These are phyloP conservation scores for Exophiala sp. DNA, from an alignment of 2,329 filamentous ascomycete genomes.

Conservation along the genomic window DNA sequence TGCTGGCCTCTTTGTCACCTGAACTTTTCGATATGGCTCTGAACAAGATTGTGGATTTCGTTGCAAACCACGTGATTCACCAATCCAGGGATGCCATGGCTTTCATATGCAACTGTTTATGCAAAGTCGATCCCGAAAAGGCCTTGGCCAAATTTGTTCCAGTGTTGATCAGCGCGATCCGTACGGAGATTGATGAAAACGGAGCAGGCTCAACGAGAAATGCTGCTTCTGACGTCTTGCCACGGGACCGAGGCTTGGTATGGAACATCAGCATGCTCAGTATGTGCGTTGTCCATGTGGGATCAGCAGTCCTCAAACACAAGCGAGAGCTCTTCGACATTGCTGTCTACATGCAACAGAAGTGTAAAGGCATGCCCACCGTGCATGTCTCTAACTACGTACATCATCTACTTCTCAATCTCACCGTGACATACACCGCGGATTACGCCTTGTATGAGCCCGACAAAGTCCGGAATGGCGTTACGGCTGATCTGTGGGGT, in stretches of 20 bases:
- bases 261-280: conserved; percentile 97
- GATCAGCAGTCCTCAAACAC: conserved; percentile 82
- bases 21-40: conserved; percentile 90
- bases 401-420: conserved; percentile 88
- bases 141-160: conserved; percentile 87
- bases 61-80: conserved; percentile 90
- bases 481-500: conserved; percentile 81
- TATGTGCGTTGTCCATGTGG: conserved; percentile 97
- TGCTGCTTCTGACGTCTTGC: conserved; percentile 87
- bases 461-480: conserved; percentile 64
- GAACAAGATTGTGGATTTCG: conserved; percentile 88
- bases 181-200: conserved; percentile 95
- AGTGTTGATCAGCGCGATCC: conserved; percentile 84
- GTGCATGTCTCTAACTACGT: conserved; percentile 98
- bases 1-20: conserved; percentile 86
- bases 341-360: conserved; percentile 92
- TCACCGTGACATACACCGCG: conserved; percentile 89
- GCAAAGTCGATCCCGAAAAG: conserved; percentile 93
- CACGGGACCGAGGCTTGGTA: conserved; percentile 84
- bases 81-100: conserved; percentile 97
- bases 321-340: conserved; percentile 86
- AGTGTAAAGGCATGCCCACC: conserved; percentile 87
- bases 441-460: conserved; percentile 86
- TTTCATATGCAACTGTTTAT: conserved; percentile 93
- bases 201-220: conserved; percentile 92